Evolutionary conservation across 352 stramenopile genomes (phyloP).

Genomic region (Globisporangium solare): DNA sequence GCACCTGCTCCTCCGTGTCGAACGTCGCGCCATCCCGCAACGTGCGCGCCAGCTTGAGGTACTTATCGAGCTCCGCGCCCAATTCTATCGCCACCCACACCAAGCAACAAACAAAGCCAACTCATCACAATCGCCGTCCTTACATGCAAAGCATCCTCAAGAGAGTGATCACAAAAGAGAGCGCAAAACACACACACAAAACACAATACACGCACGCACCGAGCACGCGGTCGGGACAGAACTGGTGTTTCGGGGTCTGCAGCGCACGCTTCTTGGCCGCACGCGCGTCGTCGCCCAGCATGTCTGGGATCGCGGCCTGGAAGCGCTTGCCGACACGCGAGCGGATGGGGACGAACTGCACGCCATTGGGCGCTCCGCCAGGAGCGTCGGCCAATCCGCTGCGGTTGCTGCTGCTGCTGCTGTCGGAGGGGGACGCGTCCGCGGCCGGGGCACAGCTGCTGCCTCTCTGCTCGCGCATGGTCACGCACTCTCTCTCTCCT

Average conservation of each 20-base stretch:
- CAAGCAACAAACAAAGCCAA: neutral
- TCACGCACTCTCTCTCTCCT: neutral
- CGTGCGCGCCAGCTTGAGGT: slow-evolving; percentile 68
- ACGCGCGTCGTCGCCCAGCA: slow-evolving; percentile 23
- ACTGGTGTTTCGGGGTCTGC: slow-evolving; percentile 33
- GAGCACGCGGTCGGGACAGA: slow-evolving; percentile 43
- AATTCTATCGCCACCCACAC: slow-evolving; percentile 28
- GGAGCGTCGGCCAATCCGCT: neutral
- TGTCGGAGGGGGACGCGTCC: slow-evolving; percentile 9
- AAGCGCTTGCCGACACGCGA: slow-evolving; percentile 79
- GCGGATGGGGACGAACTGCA: slow-evolving; percentile 65
- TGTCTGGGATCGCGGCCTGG: slow-evolving; percentile 64
- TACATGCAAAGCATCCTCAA: neutral
- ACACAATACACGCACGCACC: slow-evolving; percentile 21
- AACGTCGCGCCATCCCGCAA: slow-evolving; percentile 76
- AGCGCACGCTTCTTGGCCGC: slow-evolving; percentile 20
- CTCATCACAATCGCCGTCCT: neutral
- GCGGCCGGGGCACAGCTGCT: neutral
- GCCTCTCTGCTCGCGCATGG: slow-evolving; percentile 14
- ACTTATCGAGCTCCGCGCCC: slow-evolving; percentile 67
- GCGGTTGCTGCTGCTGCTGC: slow-evolving; percentile 12
- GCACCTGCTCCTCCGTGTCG: slow-evolving; percentile 74
- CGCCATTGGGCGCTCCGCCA: slow-evolving; percentile 3
- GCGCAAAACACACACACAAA: neutral
- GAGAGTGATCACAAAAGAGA: neutral